These are phyloP conservation scores for Millerozyma acaciae DNA, from an alignment of 805 yeast species.

Conservation along the genomic window DNA sequence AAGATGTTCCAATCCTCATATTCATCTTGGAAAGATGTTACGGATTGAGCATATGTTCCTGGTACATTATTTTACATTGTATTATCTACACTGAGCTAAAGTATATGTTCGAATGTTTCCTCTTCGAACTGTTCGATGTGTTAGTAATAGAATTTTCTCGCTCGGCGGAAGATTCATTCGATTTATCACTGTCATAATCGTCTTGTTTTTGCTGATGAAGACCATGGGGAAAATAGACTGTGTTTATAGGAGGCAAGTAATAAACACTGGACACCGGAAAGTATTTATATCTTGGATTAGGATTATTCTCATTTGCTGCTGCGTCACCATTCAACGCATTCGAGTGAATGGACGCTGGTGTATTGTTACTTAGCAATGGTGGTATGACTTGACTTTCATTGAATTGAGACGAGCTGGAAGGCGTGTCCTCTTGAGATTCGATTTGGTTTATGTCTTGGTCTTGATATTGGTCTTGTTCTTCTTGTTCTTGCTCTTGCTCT, in stretches of 20 bases:
- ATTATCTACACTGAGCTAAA: constrained; percentile 15
- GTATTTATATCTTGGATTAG: constrained; percentile 36
- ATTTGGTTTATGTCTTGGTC: background rate
- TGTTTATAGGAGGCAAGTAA: constrained; percentile 52
- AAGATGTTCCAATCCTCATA: too few relatives aligned
- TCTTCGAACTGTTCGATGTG: constrained; percentile 5
- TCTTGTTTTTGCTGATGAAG: constrained; percentile 36
- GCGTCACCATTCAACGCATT: constrained; percentile 6
- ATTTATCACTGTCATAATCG: background rate
- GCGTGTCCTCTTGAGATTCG: background rate
- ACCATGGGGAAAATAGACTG: constrained; percentile 52
- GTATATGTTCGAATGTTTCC: constrained; percentile 24
- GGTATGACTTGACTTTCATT: constrained; percentile 5
- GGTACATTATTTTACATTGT: too few relatives aligned
- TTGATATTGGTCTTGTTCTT: constrained; percentile 6
- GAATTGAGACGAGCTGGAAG: background rate
- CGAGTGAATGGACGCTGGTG: constrained; percentile 8
- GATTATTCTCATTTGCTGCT: constrained; percentile 2
- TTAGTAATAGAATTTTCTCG: constrained; percentile 1
- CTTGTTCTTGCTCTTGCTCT: constrained; percentile 11
- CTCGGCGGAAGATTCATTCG: background rate
- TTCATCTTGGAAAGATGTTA: too few relatives aligned
- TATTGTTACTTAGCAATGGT: constrained; percentile 11
- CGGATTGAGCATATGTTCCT: too few relatives aligned
- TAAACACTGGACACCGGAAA: constrained; percentile 50